Percentiles rank a stretch among this genome's conserved stretches.
phyloP scores from a whole-genome alignment of 495 filamentous ascomycete species.

The Hapsidospora chrysogenum region DNA sequence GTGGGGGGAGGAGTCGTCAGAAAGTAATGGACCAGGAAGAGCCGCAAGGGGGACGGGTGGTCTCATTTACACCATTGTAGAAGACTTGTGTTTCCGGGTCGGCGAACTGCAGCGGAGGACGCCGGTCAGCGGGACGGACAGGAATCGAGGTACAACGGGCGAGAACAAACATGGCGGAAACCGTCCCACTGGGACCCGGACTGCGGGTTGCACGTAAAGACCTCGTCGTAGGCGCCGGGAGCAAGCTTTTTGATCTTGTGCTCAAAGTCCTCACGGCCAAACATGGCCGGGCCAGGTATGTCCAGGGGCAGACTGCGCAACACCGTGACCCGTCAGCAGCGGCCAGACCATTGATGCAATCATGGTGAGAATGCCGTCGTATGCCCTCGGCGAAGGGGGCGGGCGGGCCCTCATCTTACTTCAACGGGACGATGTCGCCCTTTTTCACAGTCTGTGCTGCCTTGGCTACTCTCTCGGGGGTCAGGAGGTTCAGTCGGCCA shows the following conservation, averaged over 20 bases:
- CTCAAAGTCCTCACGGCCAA: constrained; percentile 17
- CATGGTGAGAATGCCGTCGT: too few species aligned
- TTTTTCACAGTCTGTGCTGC: constrained; percentile 24
- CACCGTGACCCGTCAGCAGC: too few species aligned
- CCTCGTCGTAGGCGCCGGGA: constrained; percentile 42
- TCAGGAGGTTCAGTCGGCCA: constrained; percentile 35
- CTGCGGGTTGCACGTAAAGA: constrained; percentile 50
- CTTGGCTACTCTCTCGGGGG: constrained; percentile 26
- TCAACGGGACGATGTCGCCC: constrained; percentile 29
- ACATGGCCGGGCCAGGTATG: constrained; percentile 28
- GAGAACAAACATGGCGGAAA: constrained; percentile 34
- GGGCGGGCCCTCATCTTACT: constrained; percentile 19
- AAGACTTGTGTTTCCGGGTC: constrained; percentile 24
- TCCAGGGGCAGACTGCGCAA: constrained; percentile 37
- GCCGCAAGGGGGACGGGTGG: too few species aligned
- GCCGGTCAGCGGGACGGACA: neutral
- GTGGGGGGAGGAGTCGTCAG: too few species aligned
- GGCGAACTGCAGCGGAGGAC: constrained; percentile 11
- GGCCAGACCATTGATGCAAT: too few species aligned
- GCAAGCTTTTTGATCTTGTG: constrained; percentile 28
- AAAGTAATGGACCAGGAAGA: too few species aligned
- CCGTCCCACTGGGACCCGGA: constrained; percentile 60
- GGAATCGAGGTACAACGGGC: neutral
- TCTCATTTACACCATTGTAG: constrained; percentile 40
- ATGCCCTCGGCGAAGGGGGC: too few species aligned